Percentiles rank a stretch among this genome's conserved stretches.
These are phyloP conservation scores for Plasmodium ovale DNA, from an alignment of 169 alveolate species.

Conservation along the genomic window DNA sequence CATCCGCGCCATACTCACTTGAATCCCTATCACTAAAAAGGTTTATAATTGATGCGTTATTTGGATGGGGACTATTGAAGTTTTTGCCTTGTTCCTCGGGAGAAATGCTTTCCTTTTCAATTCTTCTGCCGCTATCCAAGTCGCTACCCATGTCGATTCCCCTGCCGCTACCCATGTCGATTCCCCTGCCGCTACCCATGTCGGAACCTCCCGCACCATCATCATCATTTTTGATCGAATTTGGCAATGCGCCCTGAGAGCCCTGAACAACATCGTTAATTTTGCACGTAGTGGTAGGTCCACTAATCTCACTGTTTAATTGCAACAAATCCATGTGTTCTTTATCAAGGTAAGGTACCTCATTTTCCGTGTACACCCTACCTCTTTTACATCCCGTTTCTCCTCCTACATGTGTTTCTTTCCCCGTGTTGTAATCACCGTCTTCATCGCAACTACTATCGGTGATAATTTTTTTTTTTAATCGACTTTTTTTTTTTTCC, in stretches of 20 bases:
- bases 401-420: neutral
- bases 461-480: constrained; percentile 36
- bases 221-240: too few species aligned
- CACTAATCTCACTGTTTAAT: neutral
- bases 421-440: neutral
- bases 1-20: neutral
- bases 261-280: too few species aligned
- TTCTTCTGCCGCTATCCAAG: neutral
- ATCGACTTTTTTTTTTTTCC: constrained; percentile 7
- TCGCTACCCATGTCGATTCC: neutral
- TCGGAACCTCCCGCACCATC: too few species aligned
- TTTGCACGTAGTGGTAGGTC: neutral
- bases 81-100: neutral
- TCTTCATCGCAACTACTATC: constrained; percentile 18
- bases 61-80: neutral
- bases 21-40: constrained; percentile 29
- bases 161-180: neutral
- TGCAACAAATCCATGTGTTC: neutral
- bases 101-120: neutral
- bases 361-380: neutral
- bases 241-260: too few species aligned
- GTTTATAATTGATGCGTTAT: neutral
- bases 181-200: neutral
- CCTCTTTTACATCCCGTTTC: neutral
- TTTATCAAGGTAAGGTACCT: neutral